Base-by-base conservation (phyloP, 129 eudicot genomes). In the Logfia minima region DNA sequence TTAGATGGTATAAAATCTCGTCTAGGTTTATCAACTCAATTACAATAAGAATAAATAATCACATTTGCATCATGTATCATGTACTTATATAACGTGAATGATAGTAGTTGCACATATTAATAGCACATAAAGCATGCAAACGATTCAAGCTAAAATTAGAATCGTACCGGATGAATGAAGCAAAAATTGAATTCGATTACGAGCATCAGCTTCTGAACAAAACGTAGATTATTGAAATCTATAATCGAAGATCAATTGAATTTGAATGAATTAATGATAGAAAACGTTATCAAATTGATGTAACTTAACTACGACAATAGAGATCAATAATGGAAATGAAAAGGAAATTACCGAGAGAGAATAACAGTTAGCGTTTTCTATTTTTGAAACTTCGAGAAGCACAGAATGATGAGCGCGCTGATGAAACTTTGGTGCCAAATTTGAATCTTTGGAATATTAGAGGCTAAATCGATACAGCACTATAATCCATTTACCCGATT, bases 361-460 rank as follows among this genome's bases (percentile, higher is more conserved):
- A 2, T 8, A 41, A 37, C 39, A 35, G 60, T 55, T 37, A 13
- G 75, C 63, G 39, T 64, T 31, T n/a, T n/a, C 16, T 3, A 14
- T 14, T 14, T 62, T 61, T 56, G 2, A 64, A 1, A n/a, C 62
- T 75, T 43, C n/a, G 74, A 34, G 14, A 52, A 24, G 73, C 22
- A 63, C 71, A 13, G 43, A 66, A 65, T 5, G 68, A 72, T 23
- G 68, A 64, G 72, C 68, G 73, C 72, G 74, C 4, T 35, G 34
- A 66, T 55, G 34, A 66, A 28, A 63, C 26, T 74, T 74, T 74
- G 75, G 79, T 80, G 69, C 75, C 79, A 80, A 66, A 55, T 80
- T 80, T 80, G 75, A 80, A 80, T 80, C 17, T 52, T 66, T 0
- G 41, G 21, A 39, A 34, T 19, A 41, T 69, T 19, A 69, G 24